Base-by-base conservation (phyloP, 2,329 filamentous ascomycete genomes). In the Clarireedia monteithiana region DNA sequence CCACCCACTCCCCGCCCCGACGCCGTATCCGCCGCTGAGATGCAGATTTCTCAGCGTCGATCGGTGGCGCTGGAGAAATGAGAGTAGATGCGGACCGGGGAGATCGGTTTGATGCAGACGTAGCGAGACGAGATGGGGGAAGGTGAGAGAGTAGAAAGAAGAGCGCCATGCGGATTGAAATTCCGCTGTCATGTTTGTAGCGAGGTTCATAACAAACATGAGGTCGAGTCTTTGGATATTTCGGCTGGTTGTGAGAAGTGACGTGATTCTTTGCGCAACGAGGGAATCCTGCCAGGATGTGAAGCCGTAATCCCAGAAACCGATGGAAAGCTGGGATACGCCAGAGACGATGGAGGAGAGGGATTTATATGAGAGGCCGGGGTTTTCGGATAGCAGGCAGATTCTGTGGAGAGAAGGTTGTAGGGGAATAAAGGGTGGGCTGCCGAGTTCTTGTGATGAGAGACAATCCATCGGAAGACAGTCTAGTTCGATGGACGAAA, bases 241-340 rank as follows among this genome's bases (percentile, higher is more conserved):
- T 3, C 20, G 14, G 9, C 48, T 27, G 6, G 39, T 27, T 10
- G 34, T 5, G 10, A 56, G 17, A 45, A 56, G 27, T 5, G 42
- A 26, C 0, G 30, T 24, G 12, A 56, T 56, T 24, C 23, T 52
- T 30, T 46, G 26, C 6, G 53, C 48, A 4, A 56, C 48, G 4
- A 56, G 39, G 6, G 39, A 23, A 26, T 56, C 53, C 15, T 51
- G 47, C 48, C 48, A 56, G 1, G 53, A 51, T 14, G 34, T 52
- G 23, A 46, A 52, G 9, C 53, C 53, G 51, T 51, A 50, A 12
- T 56, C 53, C 40, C 53, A 56, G 4, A 56, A 56, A 20, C 48
- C 53, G 40, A 56, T 56, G 1, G 53, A 56, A 2, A 56, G 15
- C 27, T 56, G 53, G 15, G 26, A n/a, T 3, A 56, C 34, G 5